These are phyloP conservation scores for Penicillium sp. DNA, from an alignment of 2,329 filamentous ascomycete species.

Conservation along the genomic window DNA sequence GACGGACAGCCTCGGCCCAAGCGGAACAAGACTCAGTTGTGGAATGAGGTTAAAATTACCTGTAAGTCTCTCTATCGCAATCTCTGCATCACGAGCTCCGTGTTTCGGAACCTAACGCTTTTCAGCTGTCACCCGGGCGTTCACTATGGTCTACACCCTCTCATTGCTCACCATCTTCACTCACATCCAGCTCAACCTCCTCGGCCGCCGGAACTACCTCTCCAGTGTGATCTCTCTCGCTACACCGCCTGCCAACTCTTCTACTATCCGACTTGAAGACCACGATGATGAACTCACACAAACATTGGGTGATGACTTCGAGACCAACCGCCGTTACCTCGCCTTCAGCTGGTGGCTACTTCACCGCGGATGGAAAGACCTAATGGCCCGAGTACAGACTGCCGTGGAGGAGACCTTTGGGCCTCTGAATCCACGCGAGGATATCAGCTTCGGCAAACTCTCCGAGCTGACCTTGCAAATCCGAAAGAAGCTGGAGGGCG, in stretches of 20 bases:
- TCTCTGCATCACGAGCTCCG: background rate
- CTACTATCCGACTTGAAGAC: conserved; percentile 85
- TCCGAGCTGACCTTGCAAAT: conserved; percentile 78
- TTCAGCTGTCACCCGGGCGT: conserved; percentile 79
- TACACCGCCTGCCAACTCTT: conserved; percentile 64
- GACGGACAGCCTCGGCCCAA: conserved; percentile 54
- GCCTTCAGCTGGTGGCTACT: conserved; percentile 98
- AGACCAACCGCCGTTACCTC: conserved; percentile 90
- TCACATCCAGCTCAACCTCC: conserved; percentile 91
- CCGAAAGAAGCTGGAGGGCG: conserved; percentile 77
- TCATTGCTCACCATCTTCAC: conserved; percentile 87
- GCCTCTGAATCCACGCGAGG: conserved; percentile 80
- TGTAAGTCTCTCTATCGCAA: conserved; percentile 52
- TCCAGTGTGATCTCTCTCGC: conserved; percentile 92
- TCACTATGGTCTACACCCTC: conserved; percentile 88
- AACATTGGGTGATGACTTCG: conserved; percentile 86
- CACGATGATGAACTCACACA: conserved; percentile 88
- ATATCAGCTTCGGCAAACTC: conserved; percentile 75
- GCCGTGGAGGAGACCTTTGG: conserved; percentile 89
- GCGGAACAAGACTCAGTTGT: conserved; percentile 87
- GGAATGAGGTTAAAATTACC: conserved; percentile 95
- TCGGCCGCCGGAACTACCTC: conserved; percentile 90
- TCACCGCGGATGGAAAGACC: conserved; percentile 79
- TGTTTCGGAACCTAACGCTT: background rate
- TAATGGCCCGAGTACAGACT: conserved; percentile 75